Base-by-base conservation (phyloP, 768 basidiomycete species). In the Piloderma croceum region DNA sequence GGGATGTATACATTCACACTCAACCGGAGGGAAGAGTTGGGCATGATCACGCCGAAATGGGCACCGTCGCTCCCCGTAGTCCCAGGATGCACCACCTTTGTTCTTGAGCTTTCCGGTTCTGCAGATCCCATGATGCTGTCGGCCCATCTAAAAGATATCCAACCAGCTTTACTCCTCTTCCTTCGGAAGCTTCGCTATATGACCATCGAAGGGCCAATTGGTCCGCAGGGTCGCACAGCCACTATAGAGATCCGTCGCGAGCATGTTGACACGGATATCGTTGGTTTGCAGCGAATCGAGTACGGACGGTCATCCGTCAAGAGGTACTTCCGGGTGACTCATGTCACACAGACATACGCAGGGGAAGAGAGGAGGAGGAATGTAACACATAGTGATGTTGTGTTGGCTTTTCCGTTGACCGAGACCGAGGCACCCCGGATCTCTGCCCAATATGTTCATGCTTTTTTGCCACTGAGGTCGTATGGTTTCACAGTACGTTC, bases 1-100 rank as follows among this genome's bases (percentile, higher is more conserved):
- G 29, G 46, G 13, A 34, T 42, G 13, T 58, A 43, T 20, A 44
- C 45, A 3, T 58, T 58, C 42, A 31, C 44, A 17, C 51, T 58
- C 18, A 47, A 57, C 34, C 41, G 40, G 5, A 38, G 31, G 7
- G 11, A 31, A 13, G 24, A 20, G 2, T 42, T 57, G 7, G 56
- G 56, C n/a, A 58, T 57, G 56, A 52, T 58, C 17, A 52, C 52
- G 1, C 56, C 56, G 2, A 42, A 39, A 6, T 49, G 36, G 44
- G 24, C 31, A 12, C 13, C 32, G 3, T 6, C 10, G 11, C 34
- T 27, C 18, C 37, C 38, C 3, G 10, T 35, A 3, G 19, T 11
- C 12, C 36, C 7, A 7, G 52, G 48, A 29, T 58, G 52, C 56
- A 58, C 56, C 11, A 42, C 44, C n/a, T 54, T 58, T 22, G 45